Conservation (phyloP, 2,329 filamentous ascomycete species). For the Hypoxylon sp. region DNA sequence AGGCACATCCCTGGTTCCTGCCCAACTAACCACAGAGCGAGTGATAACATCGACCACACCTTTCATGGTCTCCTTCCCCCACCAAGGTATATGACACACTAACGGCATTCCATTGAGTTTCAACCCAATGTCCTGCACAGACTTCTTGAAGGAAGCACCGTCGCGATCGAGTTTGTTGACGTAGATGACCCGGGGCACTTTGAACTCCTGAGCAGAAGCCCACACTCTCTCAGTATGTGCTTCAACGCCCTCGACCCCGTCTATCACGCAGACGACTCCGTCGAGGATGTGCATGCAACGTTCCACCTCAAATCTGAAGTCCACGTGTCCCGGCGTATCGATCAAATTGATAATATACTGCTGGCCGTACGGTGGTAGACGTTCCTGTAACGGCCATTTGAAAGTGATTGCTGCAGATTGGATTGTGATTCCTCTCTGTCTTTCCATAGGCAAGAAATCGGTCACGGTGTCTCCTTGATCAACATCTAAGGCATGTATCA, state of each 20-base stretch:
- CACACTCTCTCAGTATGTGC: constrained; percentile 98
- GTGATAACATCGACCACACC: constrained; percentile 89
- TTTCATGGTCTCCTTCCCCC: constrained; percentile 82
- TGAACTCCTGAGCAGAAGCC: constrained; percentile 87
- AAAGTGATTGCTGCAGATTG: constrained; percentile 98
- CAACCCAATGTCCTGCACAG: constrained; percentile 86
- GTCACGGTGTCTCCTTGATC: constrained; percentile 97
- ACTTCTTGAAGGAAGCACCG: constrained; percentile 84
- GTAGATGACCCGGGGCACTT: constrained; percentile 84
- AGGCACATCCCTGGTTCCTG: constrained; percentile 56
- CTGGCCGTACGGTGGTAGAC: constrained; percentile 46
- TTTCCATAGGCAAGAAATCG: constrained; percentile 93
- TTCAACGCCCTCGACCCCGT: constrained; percentile 93
- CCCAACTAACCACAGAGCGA: constrained; percentile 80
- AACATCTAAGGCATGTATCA: constrained; percentile 71
- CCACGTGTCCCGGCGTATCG: constrained; percentile 95
- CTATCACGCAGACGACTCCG: constrained; percentile 91
- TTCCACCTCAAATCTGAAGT: constrained; percentile 97
- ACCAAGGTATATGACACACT: constrained; percentile 96
- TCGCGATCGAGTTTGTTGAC: constrained; percentile 90
- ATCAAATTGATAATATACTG: constrained; percentile 83
- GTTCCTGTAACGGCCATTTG: constrained; percentile 77
- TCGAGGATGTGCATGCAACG: constrained; percentile 90
- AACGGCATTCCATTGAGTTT: constrained; percentile 87
- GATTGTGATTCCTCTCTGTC: constrained; percentile 94